phyloP scores from a whole-genome alignment of 139 green algal species.

The Chlorokybus atmophyticus region DNA sequence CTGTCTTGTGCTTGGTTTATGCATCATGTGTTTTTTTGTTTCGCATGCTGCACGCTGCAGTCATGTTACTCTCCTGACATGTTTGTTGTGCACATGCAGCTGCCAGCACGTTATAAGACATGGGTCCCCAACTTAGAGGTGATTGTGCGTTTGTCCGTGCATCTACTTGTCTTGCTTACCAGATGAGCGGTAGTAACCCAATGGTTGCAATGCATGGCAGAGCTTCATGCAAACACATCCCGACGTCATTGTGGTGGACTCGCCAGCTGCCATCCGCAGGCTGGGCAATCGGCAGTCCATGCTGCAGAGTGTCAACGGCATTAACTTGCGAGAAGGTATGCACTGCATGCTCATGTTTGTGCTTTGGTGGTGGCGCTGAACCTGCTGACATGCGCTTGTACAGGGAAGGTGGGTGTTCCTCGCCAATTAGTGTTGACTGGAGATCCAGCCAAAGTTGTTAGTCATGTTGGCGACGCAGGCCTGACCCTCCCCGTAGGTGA shows the following conservation, averaged over 20 bases:
- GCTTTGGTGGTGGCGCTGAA: neutral
- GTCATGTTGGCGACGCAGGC: slow-evolving; percentile 4
- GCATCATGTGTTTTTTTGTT: no score
- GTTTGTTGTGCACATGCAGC: no score
- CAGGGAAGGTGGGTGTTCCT: slow-evolving; percentile 17
- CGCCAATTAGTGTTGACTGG: slow-evolving; percentile 8
- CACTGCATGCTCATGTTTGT: neutral
- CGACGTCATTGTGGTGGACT: slow-evolving; percentile 14
- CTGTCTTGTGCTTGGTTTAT: no score
- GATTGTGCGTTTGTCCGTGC: no score
- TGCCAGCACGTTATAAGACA: no score
- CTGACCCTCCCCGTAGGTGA: slow-evolving; percentile 16
- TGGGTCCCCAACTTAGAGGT: no score
- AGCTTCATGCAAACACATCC: slow-evolving; percentile 10
- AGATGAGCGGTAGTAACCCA: no score
- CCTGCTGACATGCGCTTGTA: neutral
- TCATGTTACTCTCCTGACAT: no score
- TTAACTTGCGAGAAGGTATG: slow-evolving; percentile 10
- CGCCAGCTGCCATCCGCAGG: slow-evolving; percentile 8
- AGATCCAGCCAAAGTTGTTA: neutral
- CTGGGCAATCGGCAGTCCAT: slow-evolving; percentile 21
- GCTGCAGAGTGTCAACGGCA: slow-evolving; percentile 14
- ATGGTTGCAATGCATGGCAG: no score
- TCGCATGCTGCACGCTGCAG: no score
- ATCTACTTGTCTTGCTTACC: no score